phyloP scores from a whole-genome alignment of 2,329 filamentous ascomycete genomes.

The Elsinoe batatas region DNA sequence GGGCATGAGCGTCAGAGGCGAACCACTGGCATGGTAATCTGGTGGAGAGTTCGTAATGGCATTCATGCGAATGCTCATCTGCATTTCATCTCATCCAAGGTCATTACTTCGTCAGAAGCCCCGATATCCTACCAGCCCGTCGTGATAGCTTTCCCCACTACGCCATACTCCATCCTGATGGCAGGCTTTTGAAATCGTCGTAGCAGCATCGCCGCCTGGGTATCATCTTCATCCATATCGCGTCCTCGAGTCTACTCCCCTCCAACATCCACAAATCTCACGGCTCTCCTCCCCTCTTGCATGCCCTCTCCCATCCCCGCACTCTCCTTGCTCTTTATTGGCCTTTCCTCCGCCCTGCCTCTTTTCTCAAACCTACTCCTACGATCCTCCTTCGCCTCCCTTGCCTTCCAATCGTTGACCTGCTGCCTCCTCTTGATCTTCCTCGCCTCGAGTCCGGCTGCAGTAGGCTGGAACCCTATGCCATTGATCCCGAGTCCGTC shows the following conservation, averaged over 20 bases:
- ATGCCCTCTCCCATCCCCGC: constrained; percentile 16
- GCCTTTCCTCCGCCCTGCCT: constrained; percentile 12
- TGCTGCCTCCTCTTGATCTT: constrained; percentile 49
- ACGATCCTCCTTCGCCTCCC: constrained; percentile 50
- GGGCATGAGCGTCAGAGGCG: too few species aligned
- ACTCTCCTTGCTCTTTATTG: constrained; percentile 6
- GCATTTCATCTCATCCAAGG: not conserved
- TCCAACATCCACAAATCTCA: constrained; percentile 22
- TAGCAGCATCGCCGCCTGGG: not conserved
- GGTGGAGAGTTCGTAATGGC: too few species aligned
- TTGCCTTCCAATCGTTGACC: constrained; percentile 48
- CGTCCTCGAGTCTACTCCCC: not conserved
- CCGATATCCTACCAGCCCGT: not conserved
- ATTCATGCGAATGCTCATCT: not conserved
- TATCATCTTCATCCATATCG: not conserved
- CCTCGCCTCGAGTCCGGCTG: constrained; percentile 47
- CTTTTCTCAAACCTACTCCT: constrained; percentile 44
- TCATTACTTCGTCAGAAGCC: not conserved
- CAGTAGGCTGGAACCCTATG: constrained; percentile 52
- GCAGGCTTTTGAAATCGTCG: not conserved
- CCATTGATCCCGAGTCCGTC: constrained; percentile 56
- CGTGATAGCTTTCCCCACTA: not conserved
- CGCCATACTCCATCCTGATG: not conserved
- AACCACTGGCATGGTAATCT: too few species aligned
- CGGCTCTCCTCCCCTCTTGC: constrained; percentile 6